These are phyloP conservation scores for Ogataea thermomethanolica DNA, from an alignment of 805 yeast genomes.

Conservation along the genomic window DNA sequence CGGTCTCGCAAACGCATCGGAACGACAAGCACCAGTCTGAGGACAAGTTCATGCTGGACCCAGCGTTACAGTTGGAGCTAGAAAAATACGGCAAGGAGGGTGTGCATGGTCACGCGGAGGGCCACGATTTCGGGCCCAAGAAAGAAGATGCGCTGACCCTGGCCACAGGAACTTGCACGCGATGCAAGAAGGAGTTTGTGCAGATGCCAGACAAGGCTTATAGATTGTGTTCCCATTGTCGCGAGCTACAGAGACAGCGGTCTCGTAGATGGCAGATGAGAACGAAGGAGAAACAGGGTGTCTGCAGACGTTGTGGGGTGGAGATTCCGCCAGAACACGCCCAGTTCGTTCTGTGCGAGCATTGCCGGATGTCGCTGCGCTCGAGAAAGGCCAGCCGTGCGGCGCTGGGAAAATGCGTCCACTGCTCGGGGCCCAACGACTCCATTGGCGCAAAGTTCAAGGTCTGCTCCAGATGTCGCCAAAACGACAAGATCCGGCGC, in stretches of 20 bases:
- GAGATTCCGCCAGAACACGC: conserved; percentile 48
- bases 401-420: conserved; percentile 63
- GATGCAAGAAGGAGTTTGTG: conserved; percentile 61
- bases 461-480: conserved; percentile 65
- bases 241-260: conserved; percentile 60
- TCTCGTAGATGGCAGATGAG: conserved; percentile 62
- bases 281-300: conserved; percentile 57
- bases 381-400: conserved; percentile 55
- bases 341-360: conserved; percentile 56
- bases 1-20: not conserved
- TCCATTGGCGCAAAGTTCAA: conserved; percentile 45
- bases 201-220: conserved; percentile 43
- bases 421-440: conserved; percentile 58
- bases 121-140: not conserved
- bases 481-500: conserved; percentile 56
- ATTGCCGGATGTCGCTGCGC: conserved; percentile 53
- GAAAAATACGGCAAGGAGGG: conserved; percentile 14
- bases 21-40: conserved; percentile 6
- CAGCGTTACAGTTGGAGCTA: conserved; percentile 24
- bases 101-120: not conserved
- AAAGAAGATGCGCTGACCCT: not conserved
- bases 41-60: conserved; percentile 25
- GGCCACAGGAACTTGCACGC: conserved; percentile 37
- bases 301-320: conserved; percentile 62
- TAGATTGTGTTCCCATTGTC: conserved; percentile 61